Evolutionary conservation across 208 protist species (phyloP), one percentile per base, ranked within the genome.

Genomic region (Trypanosoma platydactyli): DNA sequence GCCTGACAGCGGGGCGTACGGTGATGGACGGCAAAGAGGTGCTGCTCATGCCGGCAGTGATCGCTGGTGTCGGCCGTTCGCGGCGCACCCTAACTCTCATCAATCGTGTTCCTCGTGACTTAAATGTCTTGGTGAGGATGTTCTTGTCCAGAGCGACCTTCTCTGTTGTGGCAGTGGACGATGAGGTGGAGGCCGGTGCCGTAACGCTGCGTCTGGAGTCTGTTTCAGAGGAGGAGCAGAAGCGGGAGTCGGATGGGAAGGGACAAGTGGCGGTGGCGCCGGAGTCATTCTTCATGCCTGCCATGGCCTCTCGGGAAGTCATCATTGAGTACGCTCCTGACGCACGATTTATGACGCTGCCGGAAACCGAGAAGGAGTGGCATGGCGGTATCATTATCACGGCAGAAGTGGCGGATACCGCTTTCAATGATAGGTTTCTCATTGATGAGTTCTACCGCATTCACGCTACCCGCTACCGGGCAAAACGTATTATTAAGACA

Each of bases 381-480:
- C 60, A 83, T 46, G 91, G 87, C 67, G 87, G 85, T 44, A 71
- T 94, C 24, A 84, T 91, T 60, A 86, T 97, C 57, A 73, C 81
- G 22, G 78, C 87, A 22, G 75, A 84, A 51, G 55, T 94, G 15
- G 87, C 88, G 15, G 69, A 84, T 35, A 94, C 71, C 45, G 48
- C 74, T 49, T 86, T 89, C 65, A 97, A 97, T 76, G 88, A 97
- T 59, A 50, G 77, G 12, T 97, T 97, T 75, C 68, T 94, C 42
- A 84, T 97, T 42, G 87, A 94, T 57, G 91, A 94, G 57, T 97
- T 94, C 66, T 97, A 97, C 81, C 66, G 79, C 9, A 33, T 73
- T n/a, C 29, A 97, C 77, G 68, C 79, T 9, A 71, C 71, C 5
- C 67, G 74, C 33, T 94, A 90, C 72, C 88, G 85, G 7, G 83